A percentile compares a stretch with the other conserved stretches of the same genome.
These are phyloP conservation scores for Saccharomyces pastorianus DNA, from an alignment of 1,139 yeast species.

Conservation along the genomic window DNA sequence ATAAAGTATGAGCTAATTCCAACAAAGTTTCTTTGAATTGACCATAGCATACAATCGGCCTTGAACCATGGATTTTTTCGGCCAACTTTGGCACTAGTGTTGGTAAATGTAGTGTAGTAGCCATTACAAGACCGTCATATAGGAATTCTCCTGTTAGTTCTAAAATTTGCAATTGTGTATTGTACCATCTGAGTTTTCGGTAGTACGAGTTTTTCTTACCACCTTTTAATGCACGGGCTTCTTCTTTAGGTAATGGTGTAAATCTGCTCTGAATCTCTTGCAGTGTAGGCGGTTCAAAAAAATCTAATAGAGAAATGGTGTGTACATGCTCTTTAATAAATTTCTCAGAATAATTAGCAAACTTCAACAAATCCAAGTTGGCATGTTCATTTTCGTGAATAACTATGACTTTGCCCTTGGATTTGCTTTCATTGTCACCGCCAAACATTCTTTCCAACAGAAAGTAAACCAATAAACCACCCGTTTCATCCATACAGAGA, in stretches of 20 bases:
- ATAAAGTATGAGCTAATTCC: constrained; percentile 60
- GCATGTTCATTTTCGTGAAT: constrained; percentile 92
- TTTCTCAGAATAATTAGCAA: constrained; percentile 54
- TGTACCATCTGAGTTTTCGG: constrained; percentile 42
- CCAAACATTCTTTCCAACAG: constrained; percentile 87
- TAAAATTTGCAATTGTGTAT: constrained; percentile 45
- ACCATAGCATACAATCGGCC: constrained; percentile 75
- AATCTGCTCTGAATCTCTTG: constrained; percentile 43
- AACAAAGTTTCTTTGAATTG: constrained; percentile 74
- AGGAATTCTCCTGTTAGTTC: constrained; percentile 42
- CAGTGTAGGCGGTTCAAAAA: constrained; percentile 56
- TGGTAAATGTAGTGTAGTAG: constrained; percentile 63
- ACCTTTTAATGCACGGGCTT: constrained; percentile 48
- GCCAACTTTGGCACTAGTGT: constrained; percentile 55
- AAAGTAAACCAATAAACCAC: constrained; percentile 76
- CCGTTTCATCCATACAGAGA: constrained; percentile 82
- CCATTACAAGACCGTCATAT: constrained; percentile 73
- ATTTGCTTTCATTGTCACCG: constrained; percentile 23
- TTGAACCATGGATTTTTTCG: constrained; percentile 70
- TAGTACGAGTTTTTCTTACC: constrained; percentile 59
- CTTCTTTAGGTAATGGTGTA: constrained; percentile 44
- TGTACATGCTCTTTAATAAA: constrained; percentile 49
- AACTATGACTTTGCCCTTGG: constrained; percentile 57
- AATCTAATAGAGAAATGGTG: constrained; percentile 70
- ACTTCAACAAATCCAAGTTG: constrained; percentile 61